Conservation (phyloP, 108 stramenopile species). For the Skeletonema tropicum region DNA sequence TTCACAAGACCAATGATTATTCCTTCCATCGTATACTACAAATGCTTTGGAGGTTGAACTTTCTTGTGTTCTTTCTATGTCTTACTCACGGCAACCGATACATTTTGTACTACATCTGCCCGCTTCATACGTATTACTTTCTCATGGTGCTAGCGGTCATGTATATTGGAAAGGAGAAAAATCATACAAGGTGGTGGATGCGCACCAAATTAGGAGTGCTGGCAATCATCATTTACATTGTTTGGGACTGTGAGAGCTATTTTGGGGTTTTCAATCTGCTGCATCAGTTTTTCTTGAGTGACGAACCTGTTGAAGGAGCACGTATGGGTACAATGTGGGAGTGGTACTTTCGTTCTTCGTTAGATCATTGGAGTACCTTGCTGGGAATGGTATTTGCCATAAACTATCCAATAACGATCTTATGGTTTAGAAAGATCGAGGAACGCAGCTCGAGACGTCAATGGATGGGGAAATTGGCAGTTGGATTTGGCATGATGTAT, state of each 20-base stretch:
- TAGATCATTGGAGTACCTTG: slow-evolving; percentile 96
- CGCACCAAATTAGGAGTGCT: slow-evolving; percentile 83
- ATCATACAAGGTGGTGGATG: slow-evolving; percentile 90
- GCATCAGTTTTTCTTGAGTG: slow-evolving; percentile 83
- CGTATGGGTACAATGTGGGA: slow-evolving; percentile 89
- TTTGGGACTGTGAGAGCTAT: slow-evolving; percentile 88
- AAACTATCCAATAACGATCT: slow-evolving; percentile 90
- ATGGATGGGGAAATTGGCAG: slow-evolving; percentile 66
- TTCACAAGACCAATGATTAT: slow-evolving; percentile 93
- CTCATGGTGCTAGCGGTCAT: slow-evolving; percentile 94
- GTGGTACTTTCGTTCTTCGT: slow-evolving; percentile 94
- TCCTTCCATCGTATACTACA: slow-evolving; percentile 89
- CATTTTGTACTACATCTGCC: slow-evolving; percentile 98
- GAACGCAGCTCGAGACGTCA: slow-evolving; percentile 43
- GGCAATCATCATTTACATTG: slow-evolving; percentile 81
- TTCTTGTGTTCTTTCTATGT: slow-evolving; percentile 92
- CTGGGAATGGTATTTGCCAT: slow-evolving; percentile 96
- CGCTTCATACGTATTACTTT: slow-evolving; percentile 97
- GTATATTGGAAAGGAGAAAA: slow-evolving; percentile 70
- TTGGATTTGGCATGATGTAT: slow-evolving; percentile 58
- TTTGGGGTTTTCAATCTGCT: slow-evolving; percentile 73
- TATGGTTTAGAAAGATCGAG: slow-evolving; percentile 88
- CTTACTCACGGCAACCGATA: slow-evolving; percentile 92
- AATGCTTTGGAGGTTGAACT: slow-evolving; percentile 98
- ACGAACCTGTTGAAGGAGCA: slow-evolving; percentile 81